Percentiles rank a stretch among this genome's conserved stretches.
phyloP scores from a whole-genome alignment of 2,329 filamentous ascomycete species.

The Elsinoe batatas region DNA sequence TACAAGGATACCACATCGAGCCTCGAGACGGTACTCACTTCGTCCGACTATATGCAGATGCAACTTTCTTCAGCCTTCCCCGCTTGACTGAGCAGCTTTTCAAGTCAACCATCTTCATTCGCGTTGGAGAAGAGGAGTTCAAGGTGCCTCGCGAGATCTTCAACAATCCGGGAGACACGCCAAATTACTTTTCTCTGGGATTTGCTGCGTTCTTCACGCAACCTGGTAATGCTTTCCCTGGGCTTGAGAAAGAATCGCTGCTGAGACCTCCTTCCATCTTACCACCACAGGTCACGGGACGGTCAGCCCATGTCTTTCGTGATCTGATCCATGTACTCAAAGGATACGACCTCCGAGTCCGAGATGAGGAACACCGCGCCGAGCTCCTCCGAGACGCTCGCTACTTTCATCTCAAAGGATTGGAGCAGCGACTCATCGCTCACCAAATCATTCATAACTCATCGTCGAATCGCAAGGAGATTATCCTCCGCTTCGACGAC shows the following conservation, averaged over 20 bases:
- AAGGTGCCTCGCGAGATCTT: conserved; percentile 85
- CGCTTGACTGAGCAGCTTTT: conserved; percentile 84
- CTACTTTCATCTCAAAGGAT: conserved; percentile 85
- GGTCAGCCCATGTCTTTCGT: conserved; percentile 72
- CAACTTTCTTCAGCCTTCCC: conserved; percentile 87
- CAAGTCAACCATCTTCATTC: conserved; percentile 83
- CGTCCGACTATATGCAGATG: conserved; percentile 85
- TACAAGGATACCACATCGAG: conserved; percentile 82
- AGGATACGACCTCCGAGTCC: conserved; percentile 72
- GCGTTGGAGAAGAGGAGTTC: conserved; percentile 78
- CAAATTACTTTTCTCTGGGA: conserved; percentile 90
- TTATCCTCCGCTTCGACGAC: conserved; percentile 70
- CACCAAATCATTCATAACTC: conserved; percentile 69
- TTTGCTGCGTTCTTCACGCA: conserved; percentile 80
- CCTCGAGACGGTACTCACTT: conserved; percentile 78
- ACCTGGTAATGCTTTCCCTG: conserved; percentile 73
- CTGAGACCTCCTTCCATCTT: conserved; percentile 79
- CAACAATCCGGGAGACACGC: conserved; percentile 73
- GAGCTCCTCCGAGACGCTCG: conserved; percentile 75
- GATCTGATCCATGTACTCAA: conserved; percentile 73
- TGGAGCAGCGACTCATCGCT: conserved; percentile 79
- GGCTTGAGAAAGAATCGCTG: conserved; percentile 65
- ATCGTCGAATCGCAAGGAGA: conserved; percentile 58
- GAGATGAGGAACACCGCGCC: conserved; percentile 63
- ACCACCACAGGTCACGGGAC: conserved; percentile 69